Evolutionary conservation across 2,329 filamentous ascomycete species (phyloP), one percentile per base, ranked within the genome.

Genomic region (Simplicillium sp.): DNA sequence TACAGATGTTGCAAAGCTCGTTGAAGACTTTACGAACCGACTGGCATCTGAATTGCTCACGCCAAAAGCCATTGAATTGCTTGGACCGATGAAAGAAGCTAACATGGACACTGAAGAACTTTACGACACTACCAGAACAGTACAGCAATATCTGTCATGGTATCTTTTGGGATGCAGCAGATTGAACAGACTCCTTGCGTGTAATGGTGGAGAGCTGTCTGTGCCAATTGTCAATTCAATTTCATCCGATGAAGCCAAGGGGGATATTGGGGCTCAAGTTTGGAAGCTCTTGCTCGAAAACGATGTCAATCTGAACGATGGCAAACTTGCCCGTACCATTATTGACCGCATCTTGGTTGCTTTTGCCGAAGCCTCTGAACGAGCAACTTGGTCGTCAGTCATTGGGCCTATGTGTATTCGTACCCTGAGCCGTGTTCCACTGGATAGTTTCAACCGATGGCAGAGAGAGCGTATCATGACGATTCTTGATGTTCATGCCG

Each of bases 391-490:
- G 59, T 56, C 54, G n/a, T 51, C 48, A 11, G 53, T 55, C 20
- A 42, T 42, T 9, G 54, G 51, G 8, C 52, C 55, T 29, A 42
- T 54, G 13, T 58, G 52, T 50, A 57, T 65, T 3, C 53, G 50
- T 18, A 52, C 48, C 1, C 46, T 71, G 20, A 54, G 59, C 15
- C 47, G 47, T 18, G 45, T 64, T 15, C 65, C 66, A 0, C 46
- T 53, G 3, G 66, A 69, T 37, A 54, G 59, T 0, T 58, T 72
- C 8, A 60, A 55, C 13, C 68, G 67, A 13, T 52, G 55, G 16
- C 59, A 68, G 17, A 62, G 70, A 39, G 69, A 73, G 47, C 54
- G 50, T 7, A 54, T 71, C 5, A 62, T 73, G 59, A 47, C 46
- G 0, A 45, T 56, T 2, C 45, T 68, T 3, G 44, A 59, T 7